Conservation (phyloP, 345 rosid genomes). For the Rhodamnia argentea region DNA sequence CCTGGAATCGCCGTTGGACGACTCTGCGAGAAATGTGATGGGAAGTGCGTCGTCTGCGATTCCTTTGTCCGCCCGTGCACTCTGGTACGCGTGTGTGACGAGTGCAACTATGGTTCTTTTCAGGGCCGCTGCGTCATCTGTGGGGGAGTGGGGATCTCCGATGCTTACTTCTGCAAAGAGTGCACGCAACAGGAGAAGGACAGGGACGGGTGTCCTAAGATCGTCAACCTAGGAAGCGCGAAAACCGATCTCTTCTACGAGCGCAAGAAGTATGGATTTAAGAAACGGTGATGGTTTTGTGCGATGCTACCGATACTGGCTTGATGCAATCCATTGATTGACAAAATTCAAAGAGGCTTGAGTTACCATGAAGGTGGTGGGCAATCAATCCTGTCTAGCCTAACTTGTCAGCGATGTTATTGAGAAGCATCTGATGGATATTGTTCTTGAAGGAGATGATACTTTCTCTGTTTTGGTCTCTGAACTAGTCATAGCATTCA, state of each 20-base stretch:
- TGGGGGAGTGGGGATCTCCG: slow-evolving; percentile 32
- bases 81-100: slow-evolving; percentile 29
- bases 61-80: slow-evolving; percentile 30
- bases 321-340: too few species aligned
- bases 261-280: slow-evolving; percentile 27
- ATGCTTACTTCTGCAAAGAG: slow-evolving; percentile 34
- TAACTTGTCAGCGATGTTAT: background rate
- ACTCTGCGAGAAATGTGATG: slow-evolving; percentile 28
- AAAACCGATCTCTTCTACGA: slow-evolving; percentile 25
- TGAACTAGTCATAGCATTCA: background rate
- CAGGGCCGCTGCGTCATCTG: slow-evolving; percentile 27
- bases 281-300: slow-evolving; percentile 13
- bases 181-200: slow-evolving; percentile 32
- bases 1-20: slow-evolving; percentile 27
- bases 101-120: slow-evolving; percentile 31
- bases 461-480: background rate
- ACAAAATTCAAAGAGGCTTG: too few species aligned
- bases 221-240: slow-evolving; percentile 21
- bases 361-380: too few species aligned
- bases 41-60: slow-evolving; percentile 28
- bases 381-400: background rate
- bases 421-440: background rate
- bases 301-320: too few species aligned
- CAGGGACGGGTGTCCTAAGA: slow-evolving; percentile 24
- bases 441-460: background rate